Conservation (phyloP, 768 basidiomycete species). For the Boletus insuetus region DNA sequence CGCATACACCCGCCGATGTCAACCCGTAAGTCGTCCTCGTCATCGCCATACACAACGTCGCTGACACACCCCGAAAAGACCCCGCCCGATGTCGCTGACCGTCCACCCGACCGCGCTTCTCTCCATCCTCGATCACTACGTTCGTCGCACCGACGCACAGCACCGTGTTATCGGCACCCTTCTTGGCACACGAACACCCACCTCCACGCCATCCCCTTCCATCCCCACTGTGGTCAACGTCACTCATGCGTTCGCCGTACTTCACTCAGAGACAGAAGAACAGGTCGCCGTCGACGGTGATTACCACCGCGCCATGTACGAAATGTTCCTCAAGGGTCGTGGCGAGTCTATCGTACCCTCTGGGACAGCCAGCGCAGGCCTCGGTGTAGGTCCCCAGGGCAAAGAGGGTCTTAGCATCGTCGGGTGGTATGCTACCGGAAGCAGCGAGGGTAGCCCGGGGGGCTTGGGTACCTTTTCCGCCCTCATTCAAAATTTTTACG, state of each 20-base stretch:
- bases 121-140: conserved; percentile 94
- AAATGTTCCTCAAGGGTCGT: conserved; percentile 65
- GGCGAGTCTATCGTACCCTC: conserved; percentile 43
- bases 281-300: conserved; percentile 97
- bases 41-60: not conserved
- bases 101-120: conserved; percentile 92
- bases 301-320: conserved; percentile 91
- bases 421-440: conserved; percentile 87
- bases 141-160: conserved; percentile 77
- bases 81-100: conserved; percentile 69
- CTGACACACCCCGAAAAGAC: conserved; percentile 39
- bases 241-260: conserved; percentile 83
- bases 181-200: conserved; percentile 68
- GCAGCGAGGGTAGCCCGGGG: conserved; percentile 41
- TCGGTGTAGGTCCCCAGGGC: conserved; percentile 20
- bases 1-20: conserved; percentile 28
- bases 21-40: conserved; percentile 32
- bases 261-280: conserved; percentile 89
- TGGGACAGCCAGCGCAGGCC: conserved; percentile 14
- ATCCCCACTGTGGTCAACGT: conserved; percentile 53
- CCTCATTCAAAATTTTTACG: conserved; percentile 96
- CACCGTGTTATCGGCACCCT: conserved; percentile 94
- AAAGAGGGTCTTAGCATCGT: conserved; percentile 83
- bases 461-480: conserved; percentile 89
- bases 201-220: conserved; percentile 29